Evolutionary conservation across 148 eudicot genomes (phyloP), one percentile per base, ranked within the genome.

Genomic region (Rhododendron molle): DNA sequence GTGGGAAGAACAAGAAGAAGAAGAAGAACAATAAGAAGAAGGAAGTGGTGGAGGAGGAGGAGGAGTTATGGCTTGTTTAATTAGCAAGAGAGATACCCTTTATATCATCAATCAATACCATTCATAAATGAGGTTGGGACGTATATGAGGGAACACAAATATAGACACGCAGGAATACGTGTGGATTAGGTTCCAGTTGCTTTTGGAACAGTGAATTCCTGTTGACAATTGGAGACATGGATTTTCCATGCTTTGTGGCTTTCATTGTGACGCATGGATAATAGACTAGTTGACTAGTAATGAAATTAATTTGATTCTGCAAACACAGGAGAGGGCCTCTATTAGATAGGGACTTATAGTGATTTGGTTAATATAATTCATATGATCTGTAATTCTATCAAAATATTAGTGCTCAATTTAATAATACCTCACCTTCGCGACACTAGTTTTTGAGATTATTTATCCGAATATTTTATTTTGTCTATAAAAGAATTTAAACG

Each of bases 61-160:
- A 56, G 28, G 5, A 16, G 12, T 6, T 74, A 74, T 38, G 78
- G 9, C 0, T 36, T 74, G 46, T 38, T 74, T 32, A n/a, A n/a
- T 32, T 71, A 5, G 38, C n/a, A 34, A 38, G n/a, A 38, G 18
- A 74, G 47, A 34, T 18, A 16, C 26, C n/a, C 43, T 30, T 8
- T 74, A 43, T 14, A 26, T 28, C 36, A 49, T 46, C 46, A 20
- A 49, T 46, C 46, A 20, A 28, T 26, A 46, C 46, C 34, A n/a
- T 69, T 56, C 84, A 85, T n/a, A 83, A 30, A 71, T 79, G 76
- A 49, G 49, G 58, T 54, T 32, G 86, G 89, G 85, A 83, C 83
- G 74, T 71, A 32, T 84, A 3, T 16, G 86, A 86, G 86, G 83
- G 84, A 71, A 85, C 84, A 84, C 78, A 81, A 50, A 60, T 81